phyloP scores from a whole-genome alignment of 2,329 filamentous ascomycete genomes.

The Arthrobotrys conoides region DNA sequence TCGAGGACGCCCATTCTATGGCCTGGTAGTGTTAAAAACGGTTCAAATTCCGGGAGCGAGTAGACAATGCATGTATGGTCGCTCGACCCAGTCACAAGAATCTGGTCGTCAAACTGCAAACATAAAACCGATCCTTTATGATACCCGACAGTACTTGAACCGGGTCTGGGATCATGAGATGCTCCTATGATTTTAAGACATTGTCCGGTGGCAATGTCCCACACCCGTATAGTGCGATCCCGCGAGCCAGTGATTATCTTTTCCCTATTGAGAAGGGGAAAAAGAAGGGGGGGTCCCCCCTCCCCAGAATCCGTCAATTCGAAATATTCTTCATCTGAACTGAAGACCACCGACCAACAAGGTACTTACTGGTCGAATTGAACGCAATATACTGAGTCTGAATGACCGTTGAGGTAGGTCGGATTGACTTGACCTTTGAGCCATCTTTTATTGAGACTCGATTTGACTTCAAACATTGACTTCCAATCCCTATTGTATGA shows the following conservation, averaged over 20 bases:
- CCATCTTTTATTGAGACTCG: conserved; percentile 84
- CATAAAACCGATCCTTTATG: conserved; percentile 95
- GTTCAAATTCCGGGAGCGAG: conserved; percentile 84
- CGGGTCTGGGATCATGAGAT: conserved; percentile 72
- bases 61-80: conserved; percentile 93
- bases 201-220: conserved; percentile 90
- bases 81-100: conserved; percentile 94
- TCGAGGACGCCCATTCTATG: conserved; percentile 93
- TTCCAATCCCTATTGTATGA: conserved; percentile 83
- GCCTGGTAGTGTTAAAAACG: conserved; percentile 81
- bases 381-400: conserved; percentile 96
- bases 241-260: conserved; percentile 98
- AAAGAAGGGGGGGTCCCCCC: not conserved
- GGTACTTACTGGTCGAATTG: conserved; percentile 89
- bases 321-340: not conserved
- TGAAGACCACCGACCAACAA: conserved; percentile 67
- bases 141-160: conserved; percentile 71
- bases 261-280: conserved; percentile 71
- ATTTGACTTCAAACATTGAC: conserved; percentile 83
- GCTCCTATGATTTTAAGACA: conserved; percentile 87
- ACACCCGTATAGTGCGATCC: conserved; percentile 94
- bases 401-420: conserved; percentile 92
- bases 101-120: conserved; percentile 91
- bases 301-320: conserved; percentile 18
- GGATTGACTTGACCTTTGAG: conserved; percentile 81